A percentile compares a stretch with the other conserved stretches of the same genome.
Conservation (phyloP, 2,329 filamentous ascomycete genomes). For the Cucurbitaria berberidis region DNA sequence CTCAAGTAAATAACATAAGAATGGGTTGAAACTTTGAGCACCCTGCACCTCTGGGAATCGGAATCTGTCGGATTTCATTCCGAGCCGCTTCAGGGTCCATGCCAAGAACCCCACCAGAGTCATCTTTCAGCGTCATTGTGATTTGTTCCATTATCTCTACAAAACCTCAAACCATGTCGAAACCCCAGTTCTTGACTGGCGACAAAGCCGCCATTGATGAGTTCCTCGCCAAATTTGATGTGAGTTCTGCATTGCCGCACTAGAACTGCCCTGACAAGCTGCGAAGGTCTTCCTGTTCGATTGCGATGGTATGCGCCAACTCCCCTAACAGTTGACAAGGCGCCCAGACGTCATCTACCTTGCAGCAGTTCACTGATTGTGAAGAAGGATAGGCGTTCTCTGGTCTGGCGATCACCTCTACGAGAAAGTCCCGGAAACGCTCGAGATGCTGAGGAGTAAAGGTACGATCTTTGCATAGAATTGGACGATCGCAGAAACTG, state of each 20-base stretch:
- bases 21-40: neutral
- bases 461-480: slow-evolving; percentile 57
- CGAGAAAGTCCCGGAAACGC: slow-evolving; percentile 81
- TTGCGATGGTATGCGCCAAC: slow-evolving; percentile 76
- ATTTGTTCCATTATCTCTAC: neutral
- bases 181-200: slow-evolving; percentile 73
- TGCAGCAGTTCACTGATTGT: slow-evolving; percentile 42
- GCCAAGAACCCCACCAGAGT: slow-evolving; percentile 40
- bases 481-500: neutral
- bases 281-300: slow-evolving; percentile 87
- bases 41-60: neutral
- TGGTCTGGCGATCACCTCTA: slow-evolving; percentile 96
- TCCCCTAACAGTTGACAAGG: slow-evolving; percentile 6
- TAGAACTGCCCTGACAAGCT: slow-evolving; percentile 24
- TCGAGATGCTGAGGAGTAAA: slow-evolving; percentile 80
- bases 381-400: slow-evolving; percentile 75
- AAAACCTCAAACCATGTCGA: slow-evolving; percentile 29
- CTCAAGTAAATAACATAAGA: neutral
- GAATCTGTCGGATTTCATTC: slow-evolving; percentile 11
- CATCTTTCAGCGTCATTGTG: slow-evolving; percentile 12
- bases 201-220: slow-evolving; percentile 76
- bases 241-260: slow-evolving; percentile 56
- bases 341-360: neutral
- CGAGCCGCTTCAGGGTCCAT: slow-evolving; percentile 20
- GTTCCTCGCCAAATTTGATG: slow-evolving; percentile 92